Base-by-base conservation (phyloP, 202 grass and related monocot species). In the Brachypodium distachyon region DNA sequence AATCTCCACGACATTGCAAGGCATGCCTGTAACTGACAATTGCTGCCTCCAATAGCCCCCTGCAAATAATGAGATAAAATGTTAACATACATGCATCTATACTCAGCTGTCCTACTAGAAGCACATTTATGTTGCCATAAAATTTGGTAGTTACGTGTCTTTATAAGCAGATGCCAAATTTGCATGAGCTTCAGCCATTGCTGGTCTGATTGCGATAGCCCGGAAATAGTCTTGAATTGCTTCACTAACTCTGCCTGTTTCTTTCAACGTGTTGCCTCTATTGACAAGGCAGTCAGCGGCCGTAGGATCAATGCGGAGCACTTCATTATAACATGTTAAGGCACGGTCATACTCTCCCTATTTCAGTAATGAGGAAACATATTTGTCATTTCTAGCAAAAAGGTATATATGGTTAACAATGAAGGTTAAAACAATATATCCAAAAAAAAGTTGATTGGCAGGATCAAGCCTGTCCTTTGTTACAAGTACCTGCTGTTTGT, bases 11-110 rank as follows among this genome's bases (percentile, higher is more conserved):
- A 27, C 87, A 59, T 49, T 77, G 56, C 41, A 91, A 61, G 50
- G 84, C 84, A 62, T 91, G 88, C 65, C 74, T 84, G 40, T 87
- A 91, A 78, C 84, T 87, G 63, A 65, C 78, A 44, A 91, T 91
- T 77, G 88, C 84, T 66, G 49, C 41, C 58, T 91, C 88, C 40
- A 87, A 57, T 48, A 53, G 77, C 22, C 84, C 88, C 72, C 88
- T 91, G 38, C 49, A 87, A 52, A 82, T 66, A 21, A 43, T 43
- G 13, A 33, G 19, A 32, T 23, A 67, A 43, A 12, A 67, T 29
- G 25, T 67, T 65, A 16, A 29, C 23, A 67, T 46, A 43, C 28
- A 46, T 33, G 25, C 12, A 46, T 46, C 6, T 16, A 46, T n/a
- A 21, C 28, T 81, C 1, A 59, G 66, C 10, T 50, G 6, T 9